A percentile compares a stretch with the other conserved stretches of the same genome.
Evolutionary conservation across 139 green algal species (phyloP).

Genomic region (Tetradesmus obliquus): DNA sequence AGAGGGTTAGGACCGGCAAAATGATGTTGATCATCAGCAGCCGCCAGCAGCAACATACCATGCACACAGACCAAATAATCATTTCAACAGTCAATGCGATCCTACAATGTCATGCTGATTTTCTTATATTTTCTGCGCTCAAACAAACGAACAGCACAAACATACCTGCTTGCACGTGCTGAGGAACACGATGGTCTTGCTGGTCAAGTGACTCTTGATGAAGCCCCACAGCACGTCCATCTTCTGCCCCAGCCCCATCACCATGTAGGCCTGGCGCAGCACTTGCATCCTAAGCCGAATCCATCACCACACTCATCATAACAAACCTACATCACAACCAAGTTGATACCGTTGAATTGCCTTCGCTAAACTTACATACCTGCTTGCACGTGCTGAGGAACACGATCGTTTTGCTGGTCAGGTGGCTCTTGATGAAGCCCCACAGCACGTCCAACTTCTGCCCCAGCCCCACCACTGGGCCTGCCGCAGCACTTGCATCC

Average conservation of each 20-base stretch:
- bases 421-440: conserved; percentile 95
- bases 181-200: conserved; percentile 93
- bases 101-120: no score
- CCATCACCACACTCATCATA: not conserved
- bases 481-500: conserved; percentile 78
- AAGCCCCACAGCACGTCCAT: conserved; percentile 96
- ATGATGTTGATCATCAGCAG: no score
- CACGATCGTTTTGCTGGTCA: conserved; percentile 88
- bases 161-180: conserved; percentile 96
- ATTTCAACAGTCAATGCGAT: no score
- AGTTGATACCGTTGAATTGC: not conserved
- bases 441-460: conserved; percentile 96
- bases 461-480: conserved; percentile 55
- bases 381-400: conserved; percentile 99
- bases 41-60: no score
- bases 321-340: not conserved
- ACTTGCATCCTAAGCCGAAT: no score
- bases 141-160: no score
- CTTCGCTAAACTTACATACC: conserved; percentile 45
- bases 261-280: conserved; percentile 82
- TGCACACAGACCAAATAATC: no score
- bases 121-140: no score
- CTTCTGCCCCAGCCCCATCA: conserved; percentile 82
- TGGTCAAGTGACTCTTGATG: conserved; percentile 90
- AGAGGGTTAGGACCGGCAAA: no score